Evolutionary conservation across 495 filamentous ascomycete species (phyloP).

Genomic region (Talaromyces stipitatus): DNA sequence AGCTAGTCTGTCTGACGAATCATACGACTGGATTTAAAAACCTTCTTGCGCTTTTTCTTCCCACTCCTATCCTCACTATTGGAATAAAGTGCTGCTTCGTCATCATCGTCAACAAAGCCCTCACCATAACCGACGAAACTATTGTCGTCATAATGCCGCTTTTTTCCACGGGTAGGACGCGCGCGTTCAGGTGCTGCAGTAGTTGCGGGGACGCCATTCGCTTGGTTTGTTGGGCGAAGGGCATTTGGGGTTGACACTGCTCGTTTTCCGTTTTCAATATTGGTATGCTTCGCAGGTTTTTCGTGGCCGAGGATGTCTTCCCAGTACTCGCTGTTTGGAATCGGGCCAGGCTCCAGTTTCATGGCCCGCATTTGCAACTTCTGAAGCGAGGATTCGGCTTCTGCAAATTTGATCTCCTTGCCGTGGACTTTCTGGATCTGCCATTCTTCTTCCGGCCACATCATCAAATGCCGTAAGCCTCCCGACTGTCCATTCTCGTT

Average conservation of each 20-base stretch:
- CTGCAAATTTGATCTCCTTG: slow-evolving; percentile 45
- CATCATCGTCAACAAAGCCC: slow-evolving; percentile 53
- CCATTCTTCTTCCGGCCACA: slow-evolving; percentile 63
- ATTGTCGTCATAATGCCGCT: slow-evolving; percentile 59
- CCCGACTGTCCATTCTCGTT: slow-evolving; percentile 33
- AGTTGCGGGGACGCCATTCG: slow-evolving; percentile 18
- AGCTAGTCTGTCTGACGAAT: slow-evolving; percentile 5
- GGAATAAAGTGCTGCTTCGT: slow-evolving; percentile 42
- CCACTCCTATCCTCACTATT: slow-evolving; percentile 41
- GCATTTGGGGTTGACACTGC: slow-evolving; percentile 23
- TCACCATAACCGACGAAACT: slow-evolving; percentile 65
- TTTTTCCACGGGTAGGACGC: slow-evolving; percentile 54
- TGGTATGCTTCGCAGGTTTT: slow-evolving; percentile 34
- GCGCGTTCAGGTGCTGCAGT: slow-evolving; percentile 32
- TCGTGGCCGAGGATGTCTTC: slow-evolving; percentile 53
- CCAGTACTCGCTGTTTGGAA: slow-evolving; percentile 52
- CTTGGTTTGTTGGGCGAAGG: slow-evolving; percentile 20
- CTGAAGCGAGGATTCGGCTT: slow-evolving; percentile 35
- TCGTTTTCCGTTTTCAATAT: slow-evolving; percentile 29
- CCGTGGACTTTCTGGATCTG: slow-evolving; percentile 54
- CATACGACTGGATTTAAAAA: slow-evolving; percentile 13
- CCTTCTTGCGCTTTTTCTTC: slow-evolving; percentile 43
- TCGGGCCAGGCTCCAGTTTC: slow-evolving; percentile 46
- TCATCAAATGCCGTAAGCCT: slow-evolving; percentile 34
- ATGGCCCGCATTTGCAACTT: slow-evolving; percentile 45